Evolutionary conservation across 495 filamentous ascomycete genomes (phyloP).

Genomic region (Trichoderma virens): DNA sequence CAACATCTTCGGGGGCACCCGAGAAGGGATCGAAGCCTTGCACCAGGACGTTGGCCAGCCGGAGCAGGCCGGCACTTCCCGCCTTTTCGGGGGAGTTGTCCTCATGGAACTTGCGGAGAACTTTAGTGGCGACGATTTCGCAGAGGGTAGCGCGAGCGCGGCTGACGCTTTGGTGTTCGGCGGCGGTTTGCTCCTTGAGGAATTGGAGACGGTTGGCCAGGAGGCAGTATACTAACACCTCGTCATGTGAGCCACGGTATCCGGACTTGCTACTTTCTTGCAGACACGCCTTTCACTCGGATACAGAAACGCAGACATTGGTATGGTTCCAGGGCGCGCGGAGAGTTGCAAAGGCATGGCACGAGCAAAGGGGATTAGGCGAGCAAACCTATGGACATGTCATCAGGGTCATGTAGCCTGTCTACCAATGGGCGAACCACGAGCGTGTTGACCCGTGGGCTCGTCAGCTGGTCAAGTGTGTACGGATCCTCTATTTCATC

Average conservation of each 20-base stretch:
- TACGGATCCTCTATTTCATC: conserved; percentile 48
- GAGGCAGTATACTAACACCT: conserved; percentile 48
- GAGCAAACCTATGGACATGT: conserved; percentile 45
- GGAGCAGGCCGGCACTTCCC: conserved; percentile 46
- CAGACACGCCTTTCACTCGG: not conserved
- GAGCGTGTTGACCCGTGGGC: conserved; percentile 49
- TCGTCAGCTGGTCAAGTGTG: conserved; percentile 49
- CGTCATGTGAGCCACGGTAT: not conserved
- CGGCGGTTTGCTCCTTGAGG: conserved; percentile 47
- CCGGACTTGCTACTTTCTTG: not conserved
- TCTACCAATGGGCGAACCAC: conserved; percentile 54
- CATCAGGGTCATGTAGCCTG: conserved; percentile 48
- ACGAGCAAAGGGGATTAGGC: not conserved
- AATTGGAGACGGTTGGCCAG: conserved; percentile 59
- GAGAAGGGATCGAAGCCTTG: conserved; percentile 57
- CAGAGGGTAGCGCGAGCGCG: conserved; percentile 51
- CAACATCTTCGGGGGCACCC: conserved; percentile 44
- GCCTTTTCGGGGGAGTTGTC: conserved; percentile 30
- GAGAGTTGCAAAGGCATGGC: not conserved
- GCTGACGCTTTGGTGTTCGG: conserved; percentile 53
- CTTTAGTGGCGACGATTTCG: conserved; percentile 49
- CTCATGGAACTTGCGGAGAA: conserved; percentile 55
- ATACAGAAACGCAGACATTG: not conserved
- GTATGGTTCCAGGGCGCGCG: not conserved
- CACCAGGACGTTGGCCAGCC: conserved; percentile 53